Conservation (phyloP, 495 filamentous ascomycete species). For the Astrothelium macrocarpum region DNA sequence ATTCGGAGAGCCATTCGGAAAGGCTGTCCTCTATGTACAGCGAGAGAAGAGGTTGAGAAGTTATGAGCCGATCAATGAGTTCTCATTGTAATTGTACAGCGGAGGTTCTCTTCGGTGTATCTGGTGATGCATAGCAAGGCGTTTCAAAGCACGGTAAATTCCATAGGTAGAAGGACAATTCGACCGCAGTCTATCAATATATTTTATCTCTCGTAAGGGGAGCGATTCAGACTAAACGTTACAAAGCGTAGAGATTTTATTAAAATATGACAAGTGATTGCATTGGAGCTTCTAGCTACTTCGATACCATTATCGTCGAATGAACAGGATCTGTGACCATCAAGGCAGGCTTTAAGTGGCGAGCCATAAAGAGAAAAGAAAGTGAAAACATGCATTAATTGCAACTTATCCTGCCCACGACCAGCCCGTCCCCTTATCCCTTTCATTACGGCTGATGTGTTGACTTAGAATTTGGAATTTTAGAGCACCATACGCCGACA, state of each 20-base stretch:
- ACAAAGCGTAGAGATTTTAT: no score
- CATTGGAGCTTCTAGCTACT: slow-evolving; percentile 3
- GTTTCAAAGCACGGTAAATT: background rate
- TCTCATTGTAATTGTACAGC: background rate
- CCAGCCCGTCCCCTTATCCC: background rate
- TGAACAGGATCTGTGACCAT: background rate
- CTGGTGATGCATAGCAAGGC: background rate
- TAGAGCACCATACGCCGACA: background rate
- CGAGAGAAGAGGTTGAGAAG: background rate
- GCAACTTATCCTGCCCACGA: background rate
- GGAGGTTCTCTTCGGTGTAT: background rate
- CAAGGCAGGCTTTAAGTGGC: background rate
- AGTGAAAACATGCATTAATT: background rate
- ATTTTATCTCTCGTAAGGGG: no score
- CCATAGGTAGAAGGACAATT: background rate
- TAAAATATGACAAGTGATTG: background rate
- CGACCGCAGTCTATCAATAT: no score
- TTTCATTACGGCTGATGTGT: background rate
- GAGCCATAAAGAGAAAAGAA: background rate
- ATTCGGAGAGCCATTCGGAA: slow-evolving; percentile 59
- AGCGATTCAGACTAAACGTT: no score
- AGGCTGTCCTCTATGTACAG: slow-evolving; percentile 31
- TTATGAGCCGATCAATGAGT: background rate
- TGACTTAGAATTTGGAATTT: background rate
- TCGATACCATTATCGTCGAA: background rate